Conservation (phyloP, 176 grass and related monocot genomes). For the Oryza nivara region DNA sequence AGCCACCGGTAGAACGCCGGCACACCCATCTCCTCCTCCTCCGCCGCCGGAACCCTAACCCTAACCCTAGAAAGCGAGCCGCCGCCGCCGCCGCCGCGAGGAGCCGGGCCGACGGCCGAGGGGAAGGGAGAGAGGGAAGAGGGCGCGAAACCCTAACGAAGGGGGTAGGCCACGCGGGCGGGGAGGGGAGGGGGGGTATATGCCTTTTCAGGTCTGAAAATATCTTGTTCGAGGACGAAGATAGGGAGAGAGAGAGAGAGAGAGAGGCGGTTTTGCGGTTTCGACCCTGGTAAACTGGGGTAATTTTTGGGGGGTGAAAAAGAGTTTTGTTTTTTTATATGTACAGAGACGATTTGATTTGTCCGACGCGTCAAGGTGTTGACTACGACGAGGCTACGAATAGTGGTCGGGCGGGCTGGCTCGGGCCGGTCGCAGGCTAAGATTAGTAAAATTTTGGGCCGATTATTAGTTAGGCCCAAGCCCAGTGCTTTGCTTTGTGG, state of each 20-base stretch:
- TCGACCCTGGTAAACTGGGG: not conserved
- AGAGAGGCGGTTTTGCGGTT: slow-evolving; percentile 8
- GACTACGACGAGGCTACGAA: not conserved
- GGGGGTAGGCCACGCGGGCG: not conserved
- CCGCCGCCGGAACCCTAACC: slow-evolving; percentile 54
- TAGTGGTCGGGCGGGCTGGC: too few species aligned
- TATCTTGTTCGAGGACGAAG: not conserved
- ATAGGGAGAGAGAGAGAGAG: not conserved
- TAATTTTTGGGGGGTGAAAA: not conserved
- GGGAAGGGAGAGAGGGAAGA: not conserved
- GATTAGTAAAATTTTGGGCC: too few species aligned
- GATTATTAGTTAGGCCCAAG: too few species aligned
- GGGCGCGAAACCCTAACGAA: slow-evolving; percentile 50
- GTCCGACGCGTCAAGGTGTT: not conserved
- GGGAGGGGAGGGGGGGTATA: not conserved
- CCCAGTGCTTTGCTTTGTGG: too few species aligned
- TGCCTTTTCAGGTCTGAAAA: slow-evolving; percentile 1
- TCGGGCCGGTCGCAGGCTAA: too few species aligned
- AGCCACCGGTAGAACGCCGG: slow-evolving; percentile 97
- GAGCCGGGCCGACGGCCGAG: not conserved
- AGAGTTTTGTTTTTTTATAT: not conserved
- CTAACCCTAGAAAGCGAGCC: slow-evolving; percentile 45
- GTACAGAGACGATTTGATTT: not conserved
- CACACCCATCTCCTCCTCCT: slow-evolving; percentile 69
- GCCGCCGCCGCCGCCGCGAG: not conserved